Evolutionary conservation across 73 alveolate genomes (phyloP).

Genomic region (Paramecium tetraurelia): DNA sequence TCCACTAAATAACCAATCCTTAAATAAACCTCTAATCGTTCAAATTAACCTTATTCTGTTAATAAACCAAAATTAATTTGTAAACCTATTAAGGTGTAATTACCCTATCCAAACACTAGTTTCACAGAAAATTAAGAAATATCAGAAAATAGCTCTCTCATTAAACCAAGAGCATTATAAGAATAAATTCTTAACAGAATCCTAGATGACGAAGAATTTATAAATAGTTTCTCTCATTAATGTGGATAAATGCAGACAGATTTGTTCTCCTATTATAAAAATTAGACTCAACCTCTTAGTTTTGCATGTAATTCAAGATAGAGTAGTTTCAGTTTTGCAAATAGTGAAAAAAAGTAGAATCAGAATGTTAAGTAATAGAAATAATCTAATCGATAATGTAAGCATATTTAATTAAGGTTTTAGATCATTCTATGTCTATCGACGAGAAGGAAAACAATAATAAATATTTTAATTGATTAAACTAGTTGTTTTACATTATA

Average conservation of each 20-base stretch:
- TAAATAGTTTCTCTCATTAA: background rate
- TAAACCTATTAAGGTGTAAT: background rate
- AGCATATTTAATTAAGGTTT: background rate
- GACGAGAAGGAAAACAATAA: background rate
- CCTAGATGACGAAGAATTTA: slow-evolving; percentile 13
- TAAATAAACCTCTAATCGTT: background rate
- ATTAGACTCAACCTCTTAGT: background rate
- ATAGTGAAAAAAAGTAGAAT: slow-evolving; percentile 1
- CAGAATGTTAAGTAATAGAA: background rate
- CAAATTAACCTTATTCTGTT: background rate
- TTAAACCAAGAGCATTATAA: background rate
- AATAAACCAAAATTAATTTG: background rate
- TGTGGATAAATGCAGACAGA: background rate
- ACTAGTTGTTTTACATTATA: background rate
- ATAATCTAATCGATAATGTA: background rate
- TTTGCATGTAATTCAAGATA: background rate
- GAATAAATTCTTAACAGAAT: slow-evolving; percentile 25
- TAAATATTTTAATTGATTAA: background rate
- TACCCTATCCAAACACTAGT: background rate
- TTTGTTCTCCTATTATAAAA: background rate
- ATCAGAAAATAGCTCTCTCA: background rate
- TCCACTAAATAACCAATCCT: background rate
- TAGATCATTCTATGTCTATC: background rate
- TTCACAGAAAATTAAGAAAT: background rate
- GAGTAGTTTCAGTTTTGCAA: slow-evolving; percentile 10